These are phyloP conservation scores for Barbarea vulgaris DNA, from an alignment of 345 rosid species.

Conservation along the genomic window DNA sequence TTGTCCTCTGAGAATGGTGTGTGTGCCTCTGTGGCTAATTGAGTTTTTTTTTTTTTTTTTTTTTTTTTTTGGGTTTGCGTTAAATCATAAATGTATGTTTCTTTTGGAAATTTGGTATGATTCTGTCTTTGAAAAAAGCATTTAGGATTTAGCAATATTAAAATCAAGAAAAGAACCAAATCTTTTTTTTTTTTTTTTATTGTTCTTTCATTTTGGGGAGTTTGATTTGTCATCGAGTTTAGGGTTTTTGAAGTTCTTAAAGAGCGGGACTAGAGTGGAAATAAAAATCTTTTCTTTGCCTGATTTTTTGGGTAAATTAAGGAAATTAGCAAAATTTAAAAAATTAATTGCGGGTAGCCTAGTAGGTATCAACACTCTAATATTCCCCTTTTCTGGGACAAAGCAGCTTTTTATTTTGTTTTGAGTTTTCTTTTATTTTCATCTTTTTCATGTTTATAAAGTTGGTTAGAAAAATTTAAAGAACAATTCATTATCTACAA, in stretches of 20 bases:
- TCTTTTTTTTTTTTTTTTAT: neutral
- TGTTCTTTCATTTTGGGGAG: neutral
- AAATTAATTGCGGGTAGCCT: neutral
- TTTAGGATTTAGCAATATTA: neutral
- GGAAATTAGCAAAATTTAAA: neutral
- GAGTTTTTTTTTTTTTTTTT: too few species aligned
- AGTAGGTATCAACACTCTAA: neutral
- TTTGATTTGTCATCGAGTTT: conserved; percentile 1
- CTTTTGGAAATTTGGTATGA: conserved; percentile 17
- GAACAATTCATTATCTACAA: neutral
- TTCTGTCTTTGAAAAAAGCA: conserved; percentile 11
- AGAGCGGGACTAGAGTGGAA: conserved; percentile 16
- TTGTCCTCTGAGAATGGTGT: conserved; percentile 6
- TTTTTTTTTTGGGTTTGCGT: neutral
- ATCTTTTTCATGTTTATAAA: neutral
- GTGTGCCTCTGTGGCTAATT: neutral
- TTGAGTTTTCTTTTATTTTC: neutral
- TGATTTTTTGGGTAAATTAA: neutral
- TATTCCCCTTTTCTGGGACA: neutral
- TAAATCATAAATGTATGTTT: conserved; percentile 23
- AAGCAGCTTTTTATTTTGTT: neutral
- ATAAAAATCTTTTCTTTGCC: neutral
- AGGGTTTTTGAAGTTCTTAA: conserved; percentile 11
- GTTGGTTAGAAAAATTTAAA: neutral
- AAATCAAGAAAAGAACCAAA: neutral